Base-by-base conservation (phyloP, 2,329 filamentous ascomycete genomes). In the Colletotrichum nymphaeae region DNA sequence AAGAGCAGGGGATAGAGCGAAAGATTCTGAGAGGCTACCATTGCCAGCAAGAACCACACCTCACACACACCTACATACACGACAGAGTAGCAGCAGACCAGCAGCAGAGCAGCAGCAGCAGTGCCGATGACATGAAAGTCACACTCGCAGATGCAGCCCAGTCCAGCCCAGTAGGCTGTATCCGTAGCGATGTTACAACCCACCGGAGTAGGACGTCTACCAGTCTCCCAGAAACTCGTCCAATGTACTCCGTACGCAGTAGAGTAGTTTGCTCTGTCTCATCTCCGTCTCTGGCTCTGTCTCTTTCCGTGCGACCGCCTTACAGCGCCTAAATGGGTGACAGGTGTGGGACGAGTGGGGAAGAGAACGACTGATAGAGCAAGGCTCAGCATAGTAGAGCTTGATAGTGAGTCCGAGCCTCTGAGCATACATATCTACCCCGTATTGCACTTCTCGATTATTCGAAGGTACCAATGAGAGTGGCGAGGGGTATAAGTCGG, bases 301-400 rank as follows among this genome's bases (percentile, higher is more conserved):
- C n/a, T 57, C 56, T 59, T 52, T 30, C 16, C 49, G 53, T 56
- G 57, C 42, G 68, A 57, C 69, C 63, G 69, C 49, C 55, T 46
- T 52, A 35, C 49, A 72, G 57, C 72, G 72, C 63, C 63, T 74
- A 72, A 58, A 72, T 26, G 52, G 32, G 42, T 68, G 63, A 74
- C 63, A 68, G 72, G 58, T 68, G 63, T 52, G 63, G 62, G 68
- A 63, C 55, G 14, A 30, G 63, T 63, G 72, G 63, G 28, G 52
- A 56, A 46, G 14, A 57, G 60, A 68, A 66, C 55, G 46, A 52
- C 57, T 58, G 63, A 63, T 63, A 58, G 37, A 37, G 42, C 63
- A 55, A 60, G 58, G 68, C 72, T 72, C 72, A 68, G 57, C 71
- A 73, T 35, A 69, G 58, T 42, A 32, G 65, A 69, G 4, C 42